phyloP scores from a whole-genome alignment of 2,329 filamentous ascomycete species.

The Pyricularia pennisetigena region DNA sequence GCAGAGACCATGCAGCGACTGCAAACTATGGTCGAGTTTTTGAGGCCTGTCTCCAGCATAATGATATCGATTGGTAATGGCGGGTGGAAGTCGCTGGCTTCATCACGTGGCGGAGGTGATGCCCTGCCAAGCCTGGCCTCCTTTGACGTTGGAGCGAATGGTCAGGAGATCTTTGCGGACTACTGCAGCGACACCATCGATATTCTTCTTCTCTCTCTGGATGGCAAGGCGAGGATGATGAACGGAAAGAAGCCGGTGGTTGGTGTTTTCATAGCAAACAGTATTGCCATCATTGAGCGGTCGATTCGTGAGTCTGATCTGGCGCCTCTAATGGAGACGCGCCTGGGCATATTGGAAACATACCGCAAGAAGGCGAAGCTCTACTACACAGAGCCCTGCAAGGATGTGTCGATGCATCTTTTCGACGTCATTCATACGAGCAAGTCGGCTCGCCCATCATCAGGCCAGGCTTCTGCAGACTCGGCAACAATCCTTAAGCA shows the following conservation, averaged over 20 bases:
- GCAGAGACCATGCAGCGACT: constrained; percentile 78
- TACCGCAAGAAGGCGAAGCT: constrained; percentile 83
- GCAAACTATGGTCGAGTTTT: constrained; percentile 77
- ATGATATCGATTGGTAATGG: constrained; percentile 89
- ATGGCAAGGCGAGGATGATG: constrained; percentile 60
- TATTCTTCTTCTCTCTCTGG: constrained; percentile 62
- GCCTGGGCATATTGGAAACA: constrained; percentile 52
- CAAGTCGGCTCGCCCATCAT: constrained; percentile 60
- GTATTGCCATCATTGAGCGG: constrained; percentile 72
- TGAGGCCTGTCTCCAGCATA: constrained; percentile 77
- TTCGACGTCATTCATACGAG: constrained; percentile 91
- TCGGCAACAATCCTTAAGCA: constrained; percentile 76
- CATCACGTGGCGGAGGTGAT: constrained; percentile 43
- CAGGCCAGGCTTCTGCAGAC: constrained; percentile 60
- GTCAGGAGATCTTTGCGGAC: constrained; percentile 76
- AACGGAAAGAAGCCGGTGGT: constrained; percentile 70
- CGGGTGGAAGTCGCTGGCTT: constrained; percentile 61
- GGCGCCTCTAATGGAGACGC: constrained; percentile 56
- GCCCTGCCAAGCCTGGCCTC: constrained; percentile 62
- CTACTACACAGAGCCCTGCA: constrained; percentile 79
- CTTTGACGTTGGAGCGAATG: constrained; percentile 84
- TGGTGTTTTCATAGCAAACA: constrained; percentile 88
- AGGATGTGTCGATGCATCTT: constrained; percentile 73
- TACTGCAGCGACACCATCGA: constrained; percentile 89
- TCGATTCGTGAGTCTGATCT: constrained; percentile 78